A percentile compares a stretch with the other conserved stretches of the same genome.
phyloP scores from a whole-genome alignment of 345 rosid species.

The Anastatica hierochuntica region DNA sequence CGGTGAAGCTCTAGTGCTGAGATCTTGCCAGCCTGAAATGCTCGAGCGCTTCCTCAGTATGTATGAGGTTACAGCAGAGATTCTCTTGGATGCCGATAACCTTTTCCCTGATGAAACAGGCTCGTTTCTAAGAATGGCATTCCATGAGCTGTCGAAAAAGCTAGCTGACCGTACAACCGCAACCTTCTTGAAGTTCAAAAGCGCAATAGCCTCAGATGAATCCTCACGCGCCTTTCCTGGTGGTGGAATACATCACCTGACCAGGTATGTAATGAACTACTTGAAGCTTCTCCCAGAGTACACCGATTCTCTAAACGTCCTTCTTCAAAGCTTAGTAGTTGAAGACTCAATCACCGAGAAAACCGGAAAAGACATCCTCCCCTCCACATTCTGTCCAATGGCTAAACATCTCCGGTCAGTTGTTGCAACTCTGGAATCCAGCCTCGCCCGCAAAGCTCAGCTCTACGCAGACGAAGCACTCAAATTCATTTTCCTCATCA shows the following conservation, averaged over 20 bases:
- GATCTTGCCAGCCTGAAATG: slow-evolving; percentile 50
- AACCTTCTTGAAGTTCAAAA: slow-evolving; percentile 40
- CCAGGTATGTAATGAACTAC: slow-evolving; percentile 76
- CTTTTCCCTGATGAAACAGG: slow-evolving; percentile 43
- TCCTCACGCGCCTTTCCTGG: slow-evolving; percentile 37
- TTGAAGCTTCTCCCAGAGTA: slow-evolving; percentile 48
- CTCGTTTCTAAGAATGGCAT: slow-evolving; percentile 41
- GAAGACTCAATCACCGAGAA: slow-evolving; percentile 27
- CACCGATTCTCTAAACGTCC: slow-evolving; percentile 35
- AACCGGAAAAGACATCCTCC: slow-evolving; percentile 25
- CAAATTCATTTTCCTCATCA: slow-evolving; percentile 47
- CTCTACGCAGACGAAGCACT: slow-evolving; percentile 44
- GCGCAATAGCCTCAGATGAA: slow-evolving; percentile 34
- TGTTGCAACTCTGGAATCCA: slow-evolving; percentile 39
- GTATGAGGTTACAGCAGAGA: slow-evolving; percentile 49
- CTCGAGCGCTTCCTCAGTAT: slow-evolving; percentile 56
- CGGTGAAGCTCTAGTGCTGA: slow-evolving; percentile 60
- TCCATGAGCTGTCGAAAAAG: slow-evolving; percentile 35
- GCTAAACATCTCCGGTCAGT: slow-evolving; percentile 44
- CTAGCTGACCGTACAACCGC: slow-evolving; percentile 35
- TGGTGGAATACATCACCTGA: slow-evolving; percentile 57
- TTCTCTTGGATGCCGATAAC: slow-evolving; percentile 37
- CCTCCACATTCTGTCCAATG: slow-evolving; percentile 40
- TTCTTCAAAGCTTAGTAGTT: slow-evolving; percentile 34
- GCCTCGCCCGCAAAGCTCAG: slow-evolving; percentile 40